Evolutionary conservation across 2,329 filamentous ascomycete genomes (phyloP), one percentile per base, ranked within the genome.

Genomic region (Fusarium guadeloupense): DNA sequence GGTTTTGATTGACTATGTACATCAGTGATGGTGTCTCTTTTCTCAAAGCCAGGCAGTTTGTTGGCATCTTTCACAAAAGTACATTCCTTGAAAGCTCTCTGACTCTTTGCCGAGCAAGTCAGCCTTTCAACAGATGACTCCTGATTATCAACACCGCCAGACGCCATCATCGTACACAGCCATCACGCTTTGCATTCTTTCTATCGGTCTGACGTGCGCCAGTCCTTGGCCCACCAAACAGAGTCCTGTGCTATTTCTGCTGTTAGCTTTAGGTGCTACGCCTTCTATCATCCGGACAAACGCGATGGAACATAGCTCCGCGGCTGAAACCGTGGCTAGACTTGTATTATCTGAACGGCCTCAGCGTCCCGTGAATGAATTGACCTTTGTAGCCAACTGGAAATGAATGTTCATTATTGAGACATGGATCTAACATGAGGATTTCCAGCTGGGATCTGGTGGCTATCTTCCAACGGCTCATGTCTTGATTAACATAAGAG

Each of bases 271-370:
- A 25, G 19, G 14, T 46, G 37, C 31, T 54, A 31, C 28, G 14
- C 49, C 39, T 68, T 53, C 48, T 45, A 33, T 16, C 33, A 31
- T 50, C 40, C 23, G 41, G 35, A 45, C 33, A 39, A 42, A 12
- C 25, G 25, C 25, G 55, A 68, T 54, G 55, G 51, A 54, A 55
- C 62, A 42, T 67, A 55, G 63, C 55, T 43, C 59, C 50, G 54
- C 53, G 62, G 54, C 61, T 69, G 68, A 70, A 68, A 69, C 64
- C 62, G 53, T 66, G 64, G 67, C 64, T 70, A 60, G 55, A 64
- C 55, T 45, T 59, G 46, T 64, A 47, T 61, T 60, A 62, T 66
- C 53, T 54, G 55, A 53, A 43, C 51, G 54, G 33, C 57, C 54
- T 56, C 16, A 37, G n/a, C 21, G 13, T 30, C 17, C 16, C 19